These are phyloP conservation scores for Emiliania huxleyi DNA, from an alignment of 78 protist species.

Conservation along the genomic window DNA sequence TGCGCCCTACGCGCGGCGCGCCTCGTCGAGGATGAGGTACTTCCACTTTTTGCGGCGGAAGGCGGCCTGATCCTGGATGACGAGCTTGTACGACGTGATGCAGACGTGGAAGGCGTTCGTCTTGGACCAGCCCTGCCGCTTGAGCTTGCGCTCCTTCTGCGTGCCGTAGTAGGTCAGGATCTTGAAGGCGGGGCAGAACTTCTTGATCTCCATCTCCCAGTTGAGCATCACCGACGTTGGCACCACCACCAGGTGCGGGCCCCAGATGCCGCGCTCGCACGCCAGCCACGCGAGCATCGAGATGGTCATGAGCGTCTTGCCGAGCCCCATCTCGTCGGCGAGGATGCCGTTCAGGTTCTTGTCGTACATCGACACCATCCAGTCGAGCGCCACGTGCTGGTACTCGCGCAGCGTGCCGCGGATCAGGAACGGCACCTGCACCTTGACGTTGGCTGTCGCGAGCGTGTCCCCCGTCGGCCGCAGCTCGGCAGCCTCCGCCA, in stretches of 20 bases:
- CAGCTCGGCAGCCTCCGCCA: background rate
- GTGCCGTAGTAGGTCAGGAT: conserved; percentile 84
- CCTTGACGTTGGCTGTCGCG: conserved; percentile 62
- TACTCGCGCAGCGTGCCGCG: conserved; percentile 79
- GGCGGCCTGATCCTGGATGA: conserved; percentile 66
- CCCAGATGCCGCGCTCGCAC: conserved; percentile 77
- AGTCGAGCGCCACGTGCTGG: conserved; percentile 88
- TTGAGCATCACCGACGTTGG: conserved; percentile 82
- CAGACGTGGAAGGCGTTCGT: conserved; percentile 82
- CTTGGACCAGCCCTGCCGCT: conserved; percentile 86
- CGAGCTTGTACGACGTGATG: conserved; percentile 84
- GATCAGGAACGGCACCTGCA: conserved; percentile 75
- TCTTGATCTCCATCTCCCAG: conserved; percentile 92
- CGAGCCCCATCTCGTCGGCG: conserved; percentile 95
- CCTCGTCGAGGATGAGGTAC: conserved; percentile 92
- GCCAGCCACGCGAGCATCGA: conserved; percentile 91
- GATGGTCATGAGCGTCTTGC: conserved; percentile 93
- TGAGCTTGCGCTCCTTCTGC: conserved; percentile 71
- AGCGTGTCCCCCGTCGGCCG: conserved; percentile 77
- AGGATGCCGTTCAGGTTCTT: conserved; percentile 87
- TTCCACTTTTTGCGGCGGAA: conserved; percentile 80
- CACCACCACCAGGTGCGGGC: conserved; percentile 91
- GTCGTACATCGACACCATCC: conserved; percentile 85
- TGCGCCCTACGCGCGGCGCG: too few relatives aligned
- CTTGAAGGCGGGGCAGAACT: conserved; percentile 91